phyloP scores from a whole-genome alignment of 306 rosid species.

The Begonia peltatifolia region DNA sequence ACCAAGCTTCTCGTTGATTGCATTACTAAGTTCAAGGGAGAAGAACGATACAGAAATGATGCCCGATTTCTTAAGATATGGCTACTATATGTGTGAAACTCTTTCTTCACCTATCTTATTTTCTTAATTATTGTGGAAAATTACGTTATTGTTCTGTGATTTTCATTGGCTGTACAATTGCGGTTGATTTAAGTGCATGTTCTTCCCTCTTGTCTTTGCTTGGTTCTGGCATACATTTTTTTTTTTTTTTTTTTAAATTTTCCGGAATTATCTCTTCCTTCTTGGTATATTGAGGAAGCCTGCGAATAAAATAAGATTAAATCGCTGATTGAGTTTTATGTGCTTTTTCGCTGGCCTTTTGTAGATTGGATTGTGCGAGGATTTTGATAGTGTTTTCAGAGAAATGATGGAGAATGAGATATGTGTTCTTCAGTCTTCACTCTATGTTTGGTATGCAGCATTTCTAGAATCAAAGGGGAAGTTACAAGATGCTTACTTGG shows the following conservation, averaged over 20 bases:
- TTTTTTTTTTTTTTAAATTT: too few relatives aligned
- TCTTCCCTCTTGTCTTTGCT: too few relatives aligned
- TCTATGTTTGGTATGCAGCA: slow-evolving; percentile 36
- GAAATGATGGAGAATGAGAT: slow-evolving; percentile 44
- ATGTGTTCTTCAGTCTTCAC: slow-evolving; percentile 38
- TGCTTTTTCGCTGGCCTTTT: slow-evolving; percentile 8
- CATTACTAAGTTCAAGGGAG: slow-evolving; percentile 32
- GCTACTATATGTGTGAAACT: slow-evolving; percentile 45
- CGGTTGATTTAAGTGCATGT: too few relatives aligned
- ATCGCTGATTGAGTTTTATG: background rate
- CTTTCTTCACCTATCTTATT: background rate
- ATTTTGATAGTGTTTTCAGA: slow-evolving; percentile 32
- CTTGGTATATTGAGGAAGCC: too few relatives aligned
- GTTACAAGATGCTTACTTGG: slow-evolving; percentile 39
- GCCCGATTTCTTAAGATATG: slow-evolving; percentile 72
- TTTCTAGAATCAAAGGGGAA: slow-evolving; percentile 47
- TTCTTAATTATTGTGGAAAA: background rate
- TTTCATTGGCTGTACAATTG: too few relatives aligned
- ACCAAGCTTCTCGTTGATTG: slow-evolving; percentile 37
- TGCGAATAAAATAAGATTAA: too few relatives aligned
- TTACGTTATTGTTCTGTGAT: background rate
- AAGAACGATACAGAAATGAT: slow-evolving; percentile 42
- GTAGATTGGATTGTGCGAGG: slow-evolving; percentile 47
- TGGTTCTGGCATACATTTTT: too few relatives aligned
- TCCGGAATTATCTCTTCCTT: too few relatives aligned